These are phyloP conservation scores for Copromyces sp. DNA, from an alignment of 495 filamentous ascomycete genomes.

Conservation along the genomic window DNA sequence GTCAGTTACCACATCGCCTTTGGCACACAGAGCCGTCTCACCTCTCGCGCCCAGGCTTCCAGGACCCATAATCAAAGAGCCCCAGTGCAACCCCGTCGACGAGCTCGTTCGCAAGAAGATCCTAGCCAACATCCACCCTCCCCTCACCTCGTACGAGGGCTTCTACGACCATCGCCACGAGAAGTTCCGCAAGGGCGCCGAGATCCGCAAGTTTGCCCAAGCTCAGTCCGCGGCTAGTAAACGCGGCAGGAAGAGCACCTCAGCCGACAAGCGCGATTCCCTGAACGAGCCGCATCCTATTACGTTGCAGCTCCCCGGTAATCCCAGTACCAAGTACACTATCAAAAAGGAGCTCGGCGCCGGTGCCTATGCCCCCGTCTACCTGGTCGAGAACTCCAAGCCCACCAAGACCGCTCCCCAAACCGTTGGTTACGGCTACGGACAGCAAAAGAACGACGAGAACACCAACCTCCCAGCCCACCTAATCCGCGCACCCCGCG, in stretches of 20 bases:
- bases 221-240: conserved; percentile 40
- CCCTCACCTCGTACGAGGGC: conserved; percentile 61
- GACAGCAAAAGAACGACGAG: conserved; percentile 30
- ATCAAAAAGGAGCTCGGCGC: conserved; percentile 82
- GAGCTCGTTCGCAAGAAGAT: conserved; percentile 62
- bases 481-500: conserved; percentile 44
- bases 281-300: conserved; percentile 41
- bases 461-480: conserved; percentile 33
- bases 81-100: conserved; percentile 81
- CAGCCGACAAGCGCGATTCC: conserved; percentile 40
- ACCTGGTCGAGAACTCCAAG: conserved; percentile 64
- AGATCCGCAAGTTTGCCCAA: conserved; percentile 74
- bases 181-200: conserved; percentile 49
- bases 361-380: conserved; percentile 91
- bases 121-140: conserved; percentile 56
- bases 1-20: not conserved
- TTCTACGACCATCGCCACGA: conserved; percentile 58
- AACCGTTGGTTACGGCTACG: conserved; percentile 15
- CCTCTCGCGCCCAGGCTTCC: conserved; percentile 8
- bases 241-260: conserved; percentile 43
- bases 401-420: conserved; percentile 24
- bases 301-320: conserved; percentile 56
- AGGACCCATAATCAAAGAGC: conserved; percentile 66
- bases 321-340: conserved; percentile 49
- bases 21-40: not conserved